These are phyloP conservation scores for Cytospora schulzeri DNA, from an alignment of 2,329 filamentous ascomycete genomes.

Conservation along the genomic window DNA sequence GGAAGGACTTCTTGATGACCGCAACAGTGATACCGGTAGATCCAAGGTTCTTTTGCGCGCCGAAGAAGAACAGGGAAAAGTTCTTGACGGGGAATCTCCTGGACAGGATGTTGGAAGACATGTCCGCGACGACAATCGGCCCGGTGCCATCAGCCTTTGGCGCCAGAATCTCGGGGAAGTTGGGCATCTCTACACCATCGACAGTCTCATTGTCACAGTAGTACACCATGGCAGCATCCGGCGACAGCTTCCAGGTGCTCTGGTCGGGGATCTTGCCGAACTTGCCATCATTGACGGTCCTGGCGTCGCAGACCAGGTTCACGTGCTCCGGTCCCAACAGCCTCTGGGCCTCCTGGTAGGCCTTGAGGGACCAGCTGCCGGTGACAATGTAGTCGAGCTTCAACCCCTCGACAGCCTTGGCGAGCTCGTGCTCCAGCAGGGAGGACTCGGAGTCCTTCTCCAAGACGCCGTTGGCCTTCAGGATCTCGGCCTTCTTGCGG, in stretches of 20 bases:
- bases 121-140: slow-evolving; percentile 84
- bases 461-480: slow-evolving; percentile 54
- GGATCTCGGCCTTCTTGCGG: slow-evolving; percentile 62
- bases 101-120: slow-evolving; percentile 92
- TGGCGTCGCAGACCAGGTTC: slow-evolving; percentile 74
- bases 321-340: slow-evolving; percentile 77
- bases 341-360: slow-evolving; percentile 77
- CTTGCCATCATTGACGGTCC: slow-evolving; percentile 71
- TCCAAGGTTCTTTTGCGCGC: slow-evolving; percentile 93
- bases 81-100: slow-evolving; percentile 75
- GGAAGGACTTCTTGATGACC: slow-evolving; percentile 78
- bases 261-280: slow-evolving; percentile 83
- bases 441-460: slow-evolving; percentile 56
- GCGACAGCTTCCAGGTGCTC: slow-evolving; percentile 73
- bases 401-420: slow-evolving; percentile 68
- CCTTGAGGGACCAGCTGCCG: slow-evolving; percentile 88
- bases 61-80: slow-evolving; percentile 85
- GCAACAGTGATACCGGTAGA: slow-evolving; percentile 83
- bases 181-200: slow-evolving; percentile 87
- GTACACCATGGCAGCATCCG: slow-evolving; percentile 75
- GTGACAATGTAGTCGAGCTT: slow-evolving; percentile 90
- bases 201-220: slow-evolving; percentile 95
- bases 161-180: slow-evolving; percentile 66
- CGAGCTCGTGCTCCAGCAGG: slow-evolving; percentile 60
- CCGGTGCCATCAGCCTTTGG: slow-evolving; percentile 61